Percentiles rank a stretch among this genome's conserved stretches.
Conservation (phyloP, 108 stramenopile genomes). For the Pseudonitzschia multiseries region DNA sequence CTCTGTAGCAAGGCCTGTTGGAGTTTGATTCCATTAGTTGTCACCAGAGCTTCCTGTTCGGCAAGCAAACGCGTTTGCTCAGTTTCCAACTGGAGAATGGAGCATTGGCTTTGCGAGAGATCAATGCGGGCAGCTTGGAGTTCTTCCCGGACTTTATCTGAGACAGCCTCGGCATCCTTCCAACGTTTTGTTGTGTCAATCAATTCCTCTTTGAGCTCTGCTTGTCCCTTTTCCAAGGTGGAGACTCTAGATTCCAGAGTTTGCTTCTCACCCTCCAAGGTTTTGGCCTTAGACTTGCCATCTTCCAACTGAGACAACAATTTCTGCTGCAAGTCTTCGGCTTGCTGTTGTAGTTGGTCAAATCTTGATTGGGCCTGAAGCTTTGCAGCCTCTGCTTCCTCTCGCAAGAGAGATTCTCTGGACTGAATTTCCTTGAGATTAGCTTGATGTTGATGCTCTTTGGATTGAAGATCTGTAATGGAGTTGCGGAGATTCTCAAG, state of each 20-base stretch:
- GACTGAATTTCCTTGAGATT: not conserved
- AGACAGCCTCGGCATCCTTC: not conserved
- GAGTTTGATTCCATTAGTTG: not conserved
- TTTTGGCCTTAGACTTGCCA: not conserved
- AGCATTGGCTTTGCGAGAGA: not conserved
- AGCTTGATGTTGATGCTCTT: not conserved
- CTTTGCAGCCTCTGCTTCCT: not conserved
- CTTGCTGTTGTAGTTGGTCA: not conserved
- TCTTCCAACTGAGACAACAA: not conserved
- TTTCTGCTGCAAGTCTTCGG: not conserved
- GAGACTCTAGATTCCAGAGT: not conserved
- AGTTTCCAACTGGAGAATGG: not conserved
- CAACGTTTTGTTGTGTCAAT: not conserved
- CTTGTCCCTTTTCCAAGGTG: not conserved
- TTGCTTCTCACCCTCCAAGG: not conserved
- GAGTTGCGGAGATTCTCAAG: constrained; percentile 1
- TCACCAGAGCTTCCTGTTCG: not conserved
- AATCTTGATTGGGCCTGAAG: not conserved
- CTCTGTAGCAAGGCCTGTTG: too few species aligned
- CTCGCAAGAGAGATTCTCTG: not conserved
- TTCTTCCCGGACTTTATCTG: not conserved
- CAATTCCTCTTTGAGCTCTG: not conserved
- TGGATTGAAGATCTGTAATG: not conserved
- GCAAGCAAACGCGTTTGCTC: not conserved
- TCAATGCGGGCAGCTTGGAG: not conserved